Conservation (phyloP, 2,329 filamentous ascomycete species). For the Pseudocercospora ulei region DNA sequence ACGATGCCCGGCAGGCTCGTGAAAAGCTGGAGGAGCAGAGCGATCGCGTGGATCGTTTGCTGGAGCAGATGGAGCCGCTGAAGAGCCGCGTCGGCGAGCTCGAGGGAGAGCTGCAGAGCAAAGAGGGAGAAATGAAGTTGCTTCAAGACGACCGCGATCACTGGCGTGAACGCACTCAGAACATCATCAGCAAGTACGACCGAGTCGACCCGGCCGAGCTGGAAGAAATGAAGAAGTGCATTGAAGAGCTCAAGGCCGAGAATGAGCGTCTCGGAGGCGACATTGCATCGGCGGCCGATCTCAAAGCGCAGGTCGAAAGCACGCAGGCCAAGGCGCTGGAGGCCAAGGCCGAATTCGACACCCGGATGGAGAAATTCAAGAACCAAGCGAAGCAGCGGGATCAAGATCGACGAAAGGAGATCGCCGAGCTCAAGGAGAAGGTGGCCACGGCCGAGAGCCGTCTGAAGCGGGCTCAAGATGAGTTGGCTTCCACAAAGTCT, state of each 20-base stretch:
- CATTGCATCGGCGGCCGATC: slow-evolving; percentile 34
- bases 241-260: slow-evolving; percentile 49
- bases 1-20: slow-evolving; percentile 71
- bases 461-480: slow-evolving; percentile 23
- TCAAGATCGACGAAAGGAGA: slow-evolving; percentile 55
- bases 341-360: slow-evolving; percentile 28
- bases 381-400: slow-evolving; percentile 42
- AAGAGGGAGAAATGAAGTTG: slow-evolving; percentile 79
- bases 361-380: slow-evolving; percentile 17
- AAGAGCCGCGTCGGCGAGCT: slow-evolving; percentile 71
- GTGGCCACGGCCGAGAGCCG: slow-evolving; percentile 35
- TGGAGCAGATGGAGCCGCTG: slow-evolving; percentile 67
- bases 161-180: slow-evolving; percentile 91
- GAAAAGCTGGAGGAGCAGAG: slow-evolving; percentile 65
- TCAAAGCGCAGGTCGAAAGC: slow-evolving; percentile 44
- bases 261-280: slow-evolving; percentile 45
- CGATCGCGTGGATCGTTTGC: slow-evolving; percentile 62
- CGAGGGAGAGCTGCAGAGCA: slow-evolving; percentile 67
- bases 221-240: slow-evolving; percentile 73
- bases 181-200: slow-evolving; percentile 92
- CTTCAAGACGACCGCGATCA: slow-evolving; percentile 84
- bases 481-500: slow-evolving; percentile 12
- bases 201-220: slow-evolving; percentile 88
- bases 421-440: slow-evolving; percentile 53
- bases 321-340: slow-evolving; percentile 39